Percentiles rank a stretch among this genome's conserved stretches.
phyloP scores from a whole-genome alignment of 495 filamentous ascomycete genomes.

The Trichoderma reesei region DNA sequence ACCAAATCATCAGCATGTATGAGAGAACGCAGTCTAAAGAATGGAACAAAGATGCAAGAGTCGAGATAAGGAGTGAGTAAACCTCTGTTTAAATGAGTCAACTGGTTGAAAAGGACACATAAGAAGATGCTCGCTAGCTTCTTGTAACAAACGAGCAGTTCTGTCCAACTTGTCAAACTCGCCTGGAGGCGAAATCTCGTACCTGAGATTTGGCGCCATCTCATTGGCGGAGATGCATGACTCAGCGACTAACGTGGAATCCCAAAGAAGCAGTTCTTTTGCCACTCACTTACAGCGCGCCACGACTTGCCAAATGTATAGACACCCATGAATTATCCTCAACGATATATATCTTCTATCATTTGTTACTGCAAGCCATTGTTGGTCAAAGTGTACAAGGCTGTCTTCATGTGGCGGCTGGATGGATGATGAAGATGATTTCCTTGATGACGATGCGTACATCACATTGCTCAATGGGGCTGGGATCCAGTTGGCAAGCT shows the following conservation, averaged over 20 bases:
- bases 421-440: background rate
- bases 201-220: background rate
- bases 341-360: too few relatives aligned
- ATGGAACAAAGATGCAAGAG: background rate
- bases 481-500: too few relatives aligned
- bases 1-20: background rate
- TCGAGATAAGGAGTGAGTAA: background rate
- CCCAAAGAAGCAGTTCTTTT: background rate
- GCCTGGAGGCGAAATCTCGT: conserved; percentile 2
- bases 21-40: background rate
- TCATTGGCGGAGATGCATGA: conserved; percentile 12
- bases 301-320: too few relatives aligned
- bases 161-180: background rate
- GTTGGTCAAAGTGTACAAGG: too few relatives aligned
- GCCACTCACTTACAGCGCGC: background rate
- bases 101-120: conserved; percentile 1
- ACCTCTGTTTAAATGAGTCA: background rate
- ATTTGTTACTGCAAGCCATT: too few relatives aligned
- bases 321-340: too few relatives aligned
- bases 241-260: conserved; percentile 5
- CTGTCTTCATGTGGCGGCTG: background rate
- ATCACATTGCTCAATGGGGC: background rate
- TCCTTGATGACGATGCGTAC: too few relatives aligned
- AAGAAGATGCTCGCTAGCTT: background rate
- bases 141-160: background rate